Evolutionary conservation across 1,139 yeast genomes (phyloP).

Genomic region (Wickerhamomyces sp.): DNA sequence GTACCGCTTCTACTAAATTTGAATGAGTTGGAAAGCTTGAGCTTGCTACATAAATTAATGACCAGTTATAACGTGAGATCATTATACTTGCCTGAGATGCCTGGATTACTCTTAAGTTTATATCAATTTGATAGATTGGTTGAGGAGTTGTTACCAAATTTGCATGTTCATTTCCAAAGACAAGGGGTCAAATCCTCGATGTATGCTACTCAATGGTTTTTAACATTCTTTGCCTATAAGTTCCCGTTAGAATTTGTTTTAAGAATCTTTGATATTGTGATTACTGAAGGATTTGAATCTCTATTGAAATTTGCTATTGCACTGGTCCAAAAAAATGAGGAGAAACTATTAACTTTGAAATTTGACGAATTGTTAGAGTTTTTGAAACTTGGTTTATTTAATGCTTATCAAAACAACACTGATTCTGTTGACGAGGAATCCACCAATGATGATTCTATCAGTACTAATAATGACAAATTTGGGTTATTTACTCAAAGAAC

Average conservation of each 20-base stretch:
- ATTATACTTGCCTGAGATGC: slow-evolving; percentile 85
- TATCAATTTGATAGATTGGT: slow-evolving; percentile 86
- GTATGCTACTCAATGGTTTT: slow-evolving; percentile 97
- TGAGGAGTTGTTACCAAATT: slow-evolving; percentile 62
- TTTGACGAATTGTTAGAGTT: slow-evolving; percentile 75
- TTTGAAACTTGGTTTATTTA: slow-evolving; percentile 75
- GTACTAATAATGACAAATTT: slow-evolving; percentile 7
- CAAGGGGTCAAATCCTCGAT: slow-evolving; percentile 87
- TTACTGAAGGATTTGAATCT: slow-evolving; percentile 87
- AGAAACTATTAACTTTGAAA: slow-evolving; percentile 50
- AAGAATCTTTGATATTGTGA: slow-evolving; percentile 77
- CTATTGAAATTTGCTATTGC: slow-evolving; percentile 77
- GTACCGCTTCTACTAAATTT: slow-evolving; percentile 81
- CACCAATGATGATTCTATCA: slow-evolving; percentile 24
- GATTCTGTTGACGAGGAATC: slow-evolving; percentile 22
- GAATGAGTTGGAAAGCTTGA: slow-evolving; percentile 80
- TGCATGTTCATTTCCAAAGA: slow-evolving; percentile 70
- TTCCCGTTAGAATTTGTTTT: slow-evolving; percentile 83
- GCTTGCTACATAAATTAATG: slow-evolving; percentile 78
- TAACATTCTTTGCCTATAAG: slow-evolving; percentile 89
- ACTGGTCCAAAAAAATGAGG: slow-evolving; percentile 64
- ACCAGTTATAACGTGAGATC: slow-evolving; percentile 74
- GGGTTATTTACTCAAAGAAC: slow-evolving; percentile 15
- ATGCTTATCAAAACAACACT: slow-evolving; percentile 51
- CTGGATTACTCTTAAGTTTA: slow-evolving; percentile 77